These are phyloP conservation scores for Oenanthe sinensis DNA, from an alignment of 129 eudicot genomes.

Conservation along the genomic window DNA sequence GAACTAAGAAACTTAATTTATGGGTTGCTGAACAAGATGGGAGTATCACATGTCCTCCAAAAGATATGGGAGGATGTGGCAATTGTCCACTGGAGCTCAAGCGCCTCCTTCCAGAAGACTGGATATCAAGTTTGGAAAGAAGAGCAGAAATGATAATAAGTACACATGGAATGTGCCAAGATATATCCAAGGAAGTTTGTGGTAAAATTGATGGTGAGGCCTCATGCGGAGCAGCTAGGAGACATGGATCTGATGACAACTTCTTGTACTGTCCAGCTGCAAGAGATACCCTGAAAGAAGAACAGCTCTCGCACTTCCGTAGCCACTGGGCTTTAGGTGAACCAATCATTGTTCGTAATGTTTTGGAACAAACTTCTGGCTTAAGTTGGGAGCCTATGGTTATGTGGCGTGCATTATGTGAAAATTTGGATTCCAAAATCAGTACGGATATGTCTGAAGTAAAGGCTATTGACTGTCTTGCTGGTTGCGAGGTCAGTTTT, in stretches of 20 bases:
- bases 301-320: constrained; percentile 45
- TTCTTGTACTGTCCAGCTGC: constrained; percentile 55
- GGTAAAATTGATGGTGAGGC: constrained; percentile 16
- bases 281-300: constrained; percentile 24
- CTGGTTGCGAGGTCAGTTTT: constrained; percentile 70
- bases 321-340: constrained; percentile 79
- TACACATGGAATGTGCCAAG: constrained; percentile 8
- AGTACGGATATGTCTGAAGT: constrained; percentile 55
- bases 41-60: constrained; percentile 57
- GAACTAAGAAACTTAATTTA: constrained; percentile 8
- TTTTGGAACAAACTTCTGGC: constrained; percentile 52
- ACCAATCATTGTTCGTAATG: constrained; percentile 69
- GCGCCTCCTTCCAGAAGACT: constrained; percentile 42
- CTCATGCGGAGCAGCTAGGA: constrained; percentile 37
- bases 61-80: constrained; percentile 77
- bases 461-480: constrained; percentile 83
- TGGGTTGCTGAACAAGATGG: constrained; percentile 48
- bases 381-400: constrained; percentile 98
- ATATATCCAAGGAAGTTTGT: constrained; percentile 6
- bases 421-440: constrained; percentile 33
- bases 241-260: constrained; percentile 53
- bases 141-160: constrained; percentile 39
- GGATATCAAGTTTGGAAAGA: constrained; percentile 45
- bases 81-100: constrained; percentile 48
- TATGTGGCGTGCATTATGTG: constrained; percentile 89